phyloP scores from a whole-genome alignment of 768 basidiomycete species.

The Psilocybe tampanensis region DNA sequence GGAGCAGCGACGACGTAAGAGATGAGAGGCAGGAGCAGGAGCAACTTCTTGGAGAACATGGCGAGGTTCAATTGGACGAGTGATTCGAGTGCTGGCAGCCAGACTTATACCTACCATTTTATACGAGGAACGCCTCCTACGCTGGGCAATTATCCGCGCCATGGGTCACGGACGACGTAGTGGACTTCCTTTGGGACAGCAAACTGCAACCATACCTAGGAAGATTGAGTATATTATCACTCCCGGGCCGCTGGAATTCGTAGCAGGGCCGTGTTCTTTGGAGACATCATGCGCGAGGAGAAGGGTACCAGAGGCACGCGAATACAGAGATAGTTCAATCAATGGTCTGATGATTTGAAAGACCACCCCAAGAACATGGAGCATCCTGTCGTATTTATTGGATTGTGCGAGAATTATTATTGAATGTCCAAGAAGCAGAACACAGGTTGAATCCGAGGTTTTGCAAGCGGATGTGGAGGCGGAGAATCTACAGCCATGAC shows the following conservation, averaged over 20 bases:
- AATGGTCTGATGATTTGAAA: background rate
- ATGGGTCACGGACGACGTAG: too few relatives aligned
- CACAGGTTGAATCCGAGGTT: slow-evolving; percentile 13
- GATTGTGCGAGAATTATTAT: background rate
- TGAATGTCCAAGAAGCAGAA: background rate
- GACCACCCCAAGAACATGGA: background rate
- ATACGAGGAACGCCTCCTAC: background rate
- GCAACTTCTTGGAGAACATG: slow-evolving; percentile 28
- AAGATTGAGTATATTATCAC: background rate
- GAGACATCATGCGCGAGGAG: background rate
- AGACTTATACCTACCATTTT: background rate
- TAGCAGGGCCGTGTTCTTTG: background rate
- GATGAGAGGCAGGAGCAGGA: slow-evolving; percentile 29
- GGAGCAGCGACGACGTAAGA: slow-evolving; percentile 35
- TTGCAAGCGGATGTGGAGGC: background rate
- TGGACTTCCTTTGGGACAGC: too few relatives aligned
- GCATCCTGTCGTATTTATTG: background rate
- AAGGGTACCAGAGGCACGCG: background rate
- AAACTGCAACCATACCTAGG: background rate
- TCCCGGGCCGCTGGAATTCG: background rate
- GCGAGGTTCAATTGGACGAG: background rate
- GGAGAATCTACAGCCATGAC: background rate
- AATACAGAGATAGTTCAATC: background rate
- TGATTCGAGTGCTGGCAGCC: background rate
- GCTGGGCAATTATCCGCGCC: too few relatives aligned